These are phyloP conservation scores for Anthracocystis walkeri DNA, from an alignment of 1,284 basidiomycete species.

Conservation along the genomic window DNA sequence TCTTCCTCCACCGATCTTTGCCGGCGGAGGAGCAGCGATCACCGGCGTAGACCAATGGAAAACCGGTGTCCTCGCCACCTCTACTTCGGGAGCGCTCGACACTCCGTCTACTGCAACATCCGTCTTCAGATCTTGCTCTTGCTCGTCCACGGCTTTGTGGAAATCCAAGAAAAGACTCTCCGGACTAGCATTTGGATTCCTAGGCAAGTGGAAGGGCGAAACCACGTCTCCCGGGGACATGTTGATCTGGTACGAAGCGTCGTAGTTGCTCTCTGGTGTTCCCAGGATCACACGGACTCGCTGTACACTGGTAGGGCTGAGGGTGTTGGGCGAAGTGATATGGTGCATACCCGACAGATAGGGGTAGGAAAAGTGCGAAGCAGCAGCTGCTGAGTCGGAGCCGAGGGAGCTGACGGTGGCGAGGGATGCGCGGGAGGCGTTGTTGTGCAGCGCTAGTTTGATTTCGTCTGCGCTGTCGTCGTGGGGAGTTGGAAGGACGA, in stretches of 20 bases:
- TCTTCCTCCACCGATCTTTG: slow-evolving; percentile 7
- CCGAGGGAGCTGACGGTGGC: slow-evolving; percentile 7
- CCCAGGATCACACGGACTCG: slow-evolving; percentile 29
- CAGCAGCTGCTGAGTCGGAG: slow-evolving; percentile 13
- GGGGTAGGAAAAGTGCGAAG: slow-evolving; percentile 59
- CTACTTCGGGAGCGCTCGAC: background rate
- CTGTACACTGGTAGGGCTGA: background rate
- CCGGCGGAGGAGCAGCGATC: slow-evolving; percentile 25
- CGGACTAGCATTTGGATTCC: slow-evolving; percentile 26
- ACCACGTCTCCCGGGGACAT: slow-evolving; percentile 33
- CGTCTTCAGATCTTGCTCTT: slow-evolving; percentile 14
- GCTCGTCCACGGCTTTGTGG: background rate
- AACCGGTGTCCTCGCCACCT: slow-evolving; percentile 8
- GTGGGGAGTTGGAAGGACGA: slow-evolving; percentile 11
- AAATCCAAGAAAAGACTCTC: slow-evolving; percentile 40
- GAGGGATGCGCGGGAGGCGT: slow-evolving; percentile 18
- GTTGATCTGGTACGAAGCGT: background rate
- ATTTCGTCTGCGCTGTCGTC: background rate
- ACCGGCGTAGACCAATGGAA: slow-evolving; percentile 37
- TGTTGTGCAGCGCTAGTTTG: slow-evolving; percentile 5
- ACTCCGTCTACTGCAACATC: slow-evolving; percentile 20
- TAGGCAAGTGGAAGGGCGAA: slow-evolving; percentile 29
- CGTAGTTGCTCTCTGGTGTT: slow-evolving; percentile 13
- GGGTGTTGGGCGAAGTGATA: background rate
- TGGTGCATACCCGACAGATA: slow-evolving; percentile 58